Evolutionary conservation across 371 early-diverging fungal species (phyloP).

Genomic region (Apophysomyces elegans): DNA sequence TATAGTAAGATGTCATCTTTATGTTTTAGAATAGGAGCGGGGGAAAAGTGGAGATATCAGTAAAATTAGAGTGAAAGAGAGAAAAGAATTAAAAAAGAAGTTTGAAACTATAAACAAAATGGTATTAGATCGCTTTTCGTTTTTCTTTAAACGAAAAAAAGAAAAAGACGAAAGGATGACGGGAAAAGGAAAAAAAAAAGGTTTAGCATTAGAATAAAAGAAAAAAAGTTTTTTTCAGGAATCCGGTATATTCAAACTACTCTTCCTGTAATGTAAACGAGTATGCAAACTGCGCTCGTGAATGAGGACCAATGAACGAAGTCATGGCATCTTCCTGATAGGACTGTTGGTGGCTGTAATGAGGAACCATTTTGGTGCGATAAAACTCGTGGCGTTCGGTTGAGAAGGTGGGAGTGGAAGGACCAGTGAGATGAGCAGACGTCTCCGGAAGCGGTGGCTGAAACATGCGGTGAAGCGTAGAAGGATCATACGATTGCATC

Average conservation of each 20-base stretch:
- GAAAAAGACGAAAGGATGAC: neutral
- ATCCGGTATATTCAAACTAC: neutral
- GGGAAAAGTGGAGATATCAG: too few relatives aligned
- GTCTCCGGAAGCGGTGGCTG: conserved; percentile 3
- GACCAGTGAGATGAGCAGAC: neutral
- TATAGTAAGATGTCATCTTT: neutral
- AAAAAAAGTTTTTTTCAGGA: neutral
- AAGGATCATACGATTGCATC: conserved; percentile 10
- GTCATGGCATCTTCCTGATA: neutral
- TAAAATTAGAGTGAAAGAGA: too few relatives aligned
- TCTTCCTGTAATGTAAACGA: conserved; percentile 8
- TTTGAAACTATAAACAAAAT: neutral
- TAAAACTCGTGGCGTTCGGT: conserved; percentile 8
- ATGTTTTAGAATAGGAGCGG: neutral
- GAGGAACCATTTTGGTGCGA: conserved; percentile 6
- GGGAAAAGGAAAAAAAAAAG: neutral
- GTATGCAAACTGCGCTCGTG: conserved; percentile 9
- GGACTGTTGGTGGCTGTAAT: conserved; percentile 1
- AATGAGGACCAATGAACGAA: conserved; percentile 2
- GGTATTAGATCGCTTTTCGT: neutral
- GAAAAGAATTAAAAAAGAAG: neutral
- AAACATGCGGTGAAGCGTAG: conserved; percentile 7
- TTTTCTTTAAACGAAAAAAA: neutral
- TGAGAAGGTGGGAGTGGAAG: neutral
- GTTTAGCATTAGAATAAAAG: neutral